A percentile compares a stretch with the other conserved stretches of the same genome.
These are phyloP conservation scores for Phytophthora brassicae DNA, from an alignment of 352 stramenopile genomes.

Conservation along the genomic window DNA sequence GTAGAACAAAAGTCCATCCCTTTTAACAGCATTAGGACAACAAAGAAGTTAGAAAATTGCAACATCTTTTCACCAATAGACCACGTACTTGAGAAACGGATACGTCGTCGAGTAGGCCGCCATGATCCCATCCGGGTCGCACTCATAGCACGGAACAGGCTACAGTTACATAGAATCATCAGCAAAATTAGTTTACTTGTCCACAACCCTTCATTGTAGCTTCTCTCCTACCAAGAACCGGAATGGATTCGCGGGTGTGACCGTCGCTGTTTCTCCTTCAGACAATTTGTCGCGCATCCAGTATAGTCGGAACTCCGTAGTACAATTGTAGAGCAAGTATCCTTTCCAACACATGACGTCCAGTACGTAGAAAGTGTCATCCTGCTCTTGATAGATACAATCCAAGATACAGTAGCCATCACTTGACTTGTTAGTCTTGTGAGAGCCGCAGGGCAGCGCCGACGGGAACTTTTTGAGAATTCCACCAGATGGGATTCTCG, in stretches of 20 bases:
- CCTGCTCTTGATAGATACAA: slow-evolving; percentile 90
- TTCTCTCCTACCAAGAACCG: slow-evolving; percentile 60
- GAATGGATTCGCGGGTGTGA: slow-evolving; percentile 68
- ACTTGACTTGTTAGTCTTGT: slow-evolving; percentile 67
- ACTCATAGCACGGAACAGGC: slow-evolving; percentile 87
- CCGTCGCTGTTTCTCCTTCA: slow-evolving; percentile 54
- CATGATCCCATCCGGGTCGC: slow-evolving; percentile 70
- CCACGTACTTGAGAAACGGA: slow-evolving; percentile 82
- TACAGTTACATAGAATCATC: slow-evolving; percentile 19
- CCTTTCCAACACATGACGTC: slow-evolving; percentile 95
- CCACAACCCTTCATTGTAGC: not conserved
- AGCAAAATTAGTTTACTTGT: not conserved
- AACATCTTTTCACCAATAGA: not conserved
- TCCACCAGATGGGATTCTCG: slow-evolving; percentile 73
- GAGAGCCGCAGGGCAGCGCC: slow-evolving; percentile 75
- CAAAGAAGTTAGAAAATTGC: no score
- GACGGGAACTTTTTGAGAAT: slow-evolving; percentile 89
- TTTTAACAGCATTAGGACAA: slow-evolving; percentile 23
- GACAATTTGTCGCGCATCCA: slow-evolving; percentile 91
- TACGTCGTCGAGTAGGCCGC: slow-evolving; percentile 80
- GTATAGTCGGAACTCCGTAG: slow-evolving; percentile 91
- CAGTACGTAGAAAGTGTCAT: slow-evolving; percentile 91
- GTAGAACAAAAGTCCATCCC: slow-evolving; percentile 90
- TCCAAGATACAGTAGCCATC: slow-evolving; percentile 91
- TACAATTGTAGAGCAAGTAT: slow-evolving; percentile 92